Conservation (phyloP, 2,329 filamentous ascomycete species). For the Colletotrichum filicis region DNA sequence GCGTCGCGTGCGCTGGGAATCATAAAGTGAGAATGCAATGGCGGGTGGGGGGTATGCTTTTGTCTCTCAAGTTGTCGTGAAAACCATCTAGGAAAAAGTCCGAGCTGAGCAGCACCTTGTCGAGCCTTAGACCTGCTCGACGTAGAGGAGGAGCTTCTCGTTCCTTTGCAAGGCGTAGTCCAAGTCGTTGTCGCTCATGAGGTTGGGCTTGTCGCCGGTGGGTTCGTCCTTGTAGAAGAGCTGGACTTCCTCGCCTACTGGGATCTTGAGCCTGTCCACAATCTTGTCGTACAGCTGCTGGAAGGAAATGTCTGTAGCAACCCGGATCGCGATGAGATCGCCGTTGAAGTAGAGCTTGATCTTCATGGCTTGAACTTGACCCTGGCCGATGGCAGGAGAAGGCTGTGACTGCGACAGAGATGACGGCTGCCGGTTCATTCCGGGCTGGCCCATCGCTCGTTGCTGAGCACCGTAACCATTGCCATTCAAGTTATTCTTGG, state of each 20-base stretch:
- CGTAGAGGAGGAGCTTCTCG: slow-evolving; percentile 85
- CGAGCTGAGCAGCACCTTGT: background rate
- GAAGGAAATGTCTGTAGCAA: slow-evolving; percentile 83
- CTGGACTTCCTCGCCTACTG: slow-evolving; percentile 74
- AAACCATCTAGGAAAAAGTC: slow-evolving; percentile 9
- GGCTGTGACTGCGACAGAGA: slow-evolving; percentile 65
- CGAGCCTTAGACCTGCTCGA: slow-evolving; percentile 60
- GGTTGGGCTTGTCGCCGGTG: slow-evolving; percentile 77
- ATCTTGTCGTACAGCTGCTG: slow-evolving; percentile 86
- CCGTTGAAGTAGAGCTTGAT: slow-evolving; percentile 96
- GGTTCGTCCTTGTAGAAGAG: slow-evolving; percentile 89
- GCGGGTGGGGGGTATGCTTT: slow-evolving; percentile 28
- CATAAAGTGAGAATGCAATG: slow-evolving; percentile 35
- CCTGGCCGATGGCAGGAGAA: slow-evolving; percentile 63
- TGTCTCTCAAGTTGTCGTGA: slow-evolving; percentile 8
- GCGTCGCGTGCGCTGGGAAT: slow-evolving; percentile 36
- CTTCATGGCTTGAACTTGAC: slow-evolving; percentile 74
- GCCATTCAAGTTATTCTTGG: slow-evolving; percentile 71
- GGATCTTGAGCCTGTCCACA: slow-evolving; percentile 82
- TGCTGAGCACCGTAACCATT: slow-evolving; percentile 59
- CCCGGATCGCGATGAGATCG: slow-evolving; percentile 90
- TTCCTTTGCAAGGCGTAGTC: slow-evolving; percentile 84
- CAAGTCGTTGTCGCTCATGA: slow-evolving; percentile 85
- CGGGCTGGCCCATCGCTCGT: slow-evolving; percentile 47
- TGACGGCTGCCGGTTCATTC: slow-evolving; percentile 56